Conservation (phyloP, 2,329 filamentous ascomycete species). For the Colletotrichum acutatum region DNA sequence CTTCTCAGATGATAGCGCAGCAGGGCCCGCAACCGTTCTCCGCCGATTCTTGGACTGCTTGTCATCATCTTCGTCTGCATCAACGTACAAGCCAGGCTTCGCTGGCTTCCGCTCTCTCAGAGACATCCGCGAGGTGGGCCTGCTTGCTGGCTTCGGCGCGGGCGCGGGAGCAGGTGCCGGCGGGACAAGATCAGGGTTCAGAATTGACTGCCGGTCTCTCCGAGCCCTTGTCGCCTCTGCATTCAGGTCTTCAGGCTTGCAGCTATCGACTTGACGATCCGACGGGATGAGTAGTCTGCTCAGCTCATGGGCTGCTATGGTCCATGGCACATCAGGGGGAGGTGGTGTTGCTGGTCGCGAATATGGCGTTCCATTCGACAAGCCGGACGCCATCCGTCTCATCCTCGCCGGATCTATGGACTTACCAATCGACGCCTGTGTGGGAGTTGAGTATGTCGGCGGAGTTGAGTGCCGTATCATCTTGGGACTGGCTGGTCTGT, state of each 20-base stretch:
- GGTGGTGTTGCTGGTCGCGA: slow-evolving; percentile 70
- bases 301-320: slow-evolving; percentile 83
- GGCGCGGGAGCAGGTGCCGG: slow-evolving; percentile 41
- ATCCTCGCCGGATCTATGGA: slow-evolving; percentile 75
- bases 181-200: slow-evolving; percentile 50
- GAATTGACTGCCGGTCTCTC: slow-evolving; percentile 71
- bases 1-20: slow-evolving; percentile 58
- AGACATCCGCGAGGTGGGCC: slow-evolving; percentile 73
- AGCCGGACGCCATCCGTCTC: slow-evolving; percentile 70
- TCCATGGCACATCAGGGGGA: slow-evolving; percentile 86
- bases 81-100: slow-evolving; percentile 64
- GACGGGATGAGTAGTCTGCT: slow-evolving; percentile 84
- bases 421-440: slow-evolving; percentile 87
- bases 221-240: slow-evolving; percentile 72
- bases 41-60: slow-evolving; percentile 60
- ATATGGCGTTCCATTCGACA: slow-evolving; percentile 52
- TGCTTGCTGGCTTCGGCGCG: slow-evolving; percentile 44
- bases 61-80: slow-evolving; percentile 58
- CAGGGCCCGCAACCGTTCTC: slow-evolving; percentile 68
- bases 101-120: slow-evolving; percentile 76
- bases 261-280: slow-evolving; percentile 80
- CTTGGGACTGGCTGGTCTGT: slow-evolving; percentile 60
- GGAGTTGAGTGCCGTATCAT: slow-evolving; percentile 66
- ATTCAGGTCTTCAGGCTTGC: slow-evolving; percentile 81
- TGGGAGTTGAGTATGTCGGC: slow-evolving; percentile 87